Conservation (phyloP, 2,329 filamentous ascomycete species). For the Camillea tinctor region DNA sequence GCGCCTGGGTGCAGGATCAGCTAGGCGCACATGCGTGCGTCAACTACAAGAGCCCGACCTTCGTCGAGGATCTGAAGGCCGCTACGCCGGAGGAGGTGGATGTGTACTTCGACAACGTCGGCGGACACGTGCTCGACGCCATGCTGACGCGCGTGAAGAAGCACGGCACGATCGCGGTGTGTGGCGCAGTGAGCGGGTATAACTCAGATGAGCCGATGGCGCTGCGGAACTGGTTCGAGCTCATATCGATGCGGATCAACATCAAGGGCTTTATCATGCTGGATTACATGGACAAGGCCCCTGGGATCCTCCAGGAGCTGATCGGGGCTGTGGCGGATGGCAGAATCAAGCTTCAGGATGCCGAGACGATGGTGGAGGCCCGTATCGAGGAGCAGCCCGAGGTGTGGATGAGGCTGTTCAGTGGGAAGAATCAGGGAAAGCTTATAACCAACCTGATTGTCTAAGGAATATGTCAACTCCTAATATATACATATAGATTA, state of each 20-base stretch:
- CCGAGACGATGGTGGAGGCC: constrained; percentile 28
- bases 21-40: constrained; percentile 53
- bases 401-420: constrained; percentile 30
- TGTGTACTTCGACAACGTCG: constrained; percentile 52
- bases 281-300: constrained; percentile 33
- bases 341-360: constrained; percentile 20
- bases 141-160: constrained; percentile 42
- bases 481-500: not conserved
- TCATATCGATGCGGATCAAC: constrained; percentile 40
- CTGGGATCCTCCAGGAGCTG: constrained; percentile 23
- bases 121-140: constrained; percentile 46
- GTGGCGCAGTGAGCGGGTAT: constrained; percentile 43
- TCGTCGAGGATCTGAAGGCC: constrained; percentile 44
- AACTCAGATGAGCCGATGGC: constrained; percentile 34
- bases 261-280: constrained; percentile 44
- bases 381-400: constrained; percentile 29
- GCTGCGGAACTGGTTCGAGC: constrained; percentile 43
- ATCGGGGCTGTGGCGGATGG: constrained; percentile 26
- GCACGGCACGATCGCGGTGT: constrained; percentile 40
- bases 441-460: constrained; percentile 26
- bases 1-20: constrained; percentile 44
- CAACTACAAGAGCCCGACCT: constrained; percentile 51
- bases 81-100: constrained; percentile 51
- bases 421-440: constrained; percentile 28
- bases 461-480: not conserved